Percentiles rank a stretch among this genome's conserved stretches.
Evolutionary conservation across 257 asterid species (phyloP).

Genomic region (Capsicum rhomboideum): DNA sequence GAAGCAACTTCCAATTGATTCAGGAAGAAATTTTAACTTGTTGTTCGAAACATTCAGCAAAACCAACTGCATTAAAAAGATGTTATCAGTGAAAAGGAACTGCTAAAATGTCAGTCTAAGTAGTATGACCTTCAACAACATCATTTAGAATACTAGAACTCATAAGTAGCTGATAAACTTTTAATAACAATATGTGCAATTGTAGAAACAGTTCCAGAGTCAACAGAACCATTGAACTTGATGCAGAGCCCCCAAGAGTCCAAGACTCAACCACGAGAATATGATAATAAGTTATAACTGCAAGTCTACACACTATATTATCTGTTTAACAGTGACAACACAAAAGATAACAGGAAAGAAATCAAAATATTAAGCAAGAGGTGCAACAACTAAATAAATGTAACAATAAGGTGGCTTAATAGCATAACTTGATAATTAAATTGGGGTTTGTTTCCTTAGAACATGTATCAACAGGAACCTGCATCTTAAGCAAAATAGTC

Average conservation of each 20-base stretch:
- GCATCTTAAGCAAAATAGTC: not conserved
- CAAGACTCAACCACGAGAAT: not conserved
- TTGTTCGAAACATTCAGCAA: conserved; percentile 82
- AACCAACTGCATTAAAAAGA: conserved; percentile 58
- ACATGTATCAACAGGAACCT: not conserved
- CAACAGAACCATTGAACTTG: not conserved
- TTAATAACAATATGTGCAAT: not conserved
- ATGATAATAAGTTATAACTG: not conserved
- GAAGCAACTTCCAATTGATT: conserved; percentile 93
- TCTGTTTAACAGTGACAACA: not conserved
- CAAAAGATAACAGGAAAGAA: not conserved
- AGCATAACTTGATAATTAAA: not conserved
- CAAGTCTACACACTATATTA: not conserved
- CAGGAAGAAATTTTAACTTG: conserved; percentile 74
- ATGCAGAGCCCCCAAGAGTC: not conserved
- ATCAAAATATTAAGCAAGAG: not conserved
- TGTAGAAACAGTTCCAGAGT: not conserved
- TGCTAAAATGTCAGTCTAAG: not conserved
- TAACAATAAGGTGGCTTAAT: not conserved
- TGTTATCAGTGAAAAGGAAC: not conserved
- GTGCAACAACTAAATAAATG: not conserved
- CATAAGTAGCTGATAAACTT: not conserved
- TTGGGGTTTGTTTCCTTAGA: not conserved
- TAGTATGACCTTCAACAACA: not conserved
- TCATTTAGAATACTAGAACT: not conserved